These are phyloP conservation scores for Pachyrhizus erosus DNA, from an alignment of 306 rosid species.

Conservation along the genomic window DNA sequence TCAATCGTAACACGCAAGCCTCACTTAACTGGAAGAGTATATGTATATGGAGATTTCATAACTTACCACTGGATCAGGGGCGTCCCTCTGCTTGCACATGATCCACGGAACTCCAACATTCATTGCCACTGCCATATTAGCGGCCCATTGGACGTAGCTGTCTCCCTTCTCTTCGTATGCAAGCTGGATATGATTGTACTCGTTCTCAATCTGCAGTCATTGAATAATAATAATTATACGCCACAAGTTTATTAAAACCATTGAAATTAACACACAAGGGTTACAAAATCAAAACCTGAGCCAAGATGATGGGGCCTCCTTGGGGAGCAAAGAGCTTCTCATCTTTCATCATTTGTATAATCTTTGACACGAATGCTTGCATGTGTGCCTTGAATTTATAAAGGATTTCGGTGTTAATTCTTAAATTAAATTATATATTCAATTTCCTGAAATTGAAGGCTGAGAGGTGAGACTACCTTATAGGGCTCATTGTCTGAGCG, in stretches of 20 bases:
- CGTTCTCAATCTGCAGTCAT: slow-evolving; percentile 76
- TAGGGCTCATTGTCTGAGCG: slow-evolving; percentile 73
- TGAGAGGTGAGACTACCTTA: slow-evolving; percentile 55
- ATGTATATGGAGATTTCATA: no score
- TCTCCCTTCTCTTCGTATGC: slow-evolving; percentile 64
- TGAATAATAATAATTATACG: not conserved
- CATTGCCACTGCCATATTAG: slow-evolving; percentile 61
- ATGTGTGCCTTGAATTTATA: slow-evolving; percentile 57
- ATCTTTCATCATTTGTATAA: slow-evolving; percentile 63
- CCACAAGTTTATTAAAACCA: no score
- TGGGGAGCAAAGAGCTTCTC: slow-evolving; percentile 76
- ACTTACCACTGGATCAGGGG: slow-evolving; percentile 91
- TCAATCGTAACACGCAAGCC: no score
- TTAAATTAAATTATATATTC: no score
- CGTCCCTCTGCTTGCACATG: slow-evolving; percentile 96
- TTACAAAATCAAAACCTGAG: slow-evolving; percentile 61
- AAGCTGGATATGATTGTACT: slow-evolving; percentile 80
- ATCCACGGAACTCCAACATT: slow-evolving; percentile 82
- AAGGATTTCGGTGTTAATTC: not conserved
- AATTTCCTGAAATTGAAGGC: not conserved
- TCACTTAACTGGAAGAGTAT: no score
- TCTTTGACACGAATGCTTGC: slow-evolving; percentile 59
- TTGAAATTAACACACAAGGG: no score
- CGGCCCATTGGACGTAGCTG: slow-evolving; percentile 83
- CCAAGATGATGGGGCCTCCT: slow-evolving; percentile 90